Evolutionary conservation across 495 filamentous ascomycete genomes (phyloP).

Genomic region (Friedmanniomyces endolithicus): DNA sequence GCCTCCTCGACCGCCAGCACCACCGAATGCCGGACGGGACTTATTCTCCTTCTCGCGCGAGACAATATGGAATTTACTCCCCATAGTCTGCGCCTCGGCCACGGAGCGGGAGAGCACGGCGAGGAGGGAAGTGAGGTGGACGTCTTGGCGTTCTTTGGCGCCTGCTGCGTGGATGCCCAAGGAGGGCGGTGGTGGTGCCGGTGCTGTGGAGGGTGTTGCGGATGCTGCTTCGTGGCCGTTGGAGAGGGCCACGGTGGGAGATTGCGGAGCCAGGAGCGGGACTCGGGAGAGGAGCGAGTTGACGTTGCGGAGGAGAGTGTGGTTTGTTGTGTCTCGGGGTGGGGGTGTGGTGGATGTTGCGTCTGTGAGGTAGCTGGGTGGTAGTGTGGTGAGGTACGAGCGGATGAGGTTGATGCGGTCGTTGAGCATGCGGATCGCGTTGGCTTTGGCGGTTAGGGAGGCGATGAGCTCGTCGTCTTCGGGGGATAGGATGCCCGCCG

Average conservation of each 20-base stretch:
- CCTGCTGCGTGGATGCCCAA: conserved; percentile 8
- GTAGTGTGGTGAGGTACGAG: conserved; percentile 64
- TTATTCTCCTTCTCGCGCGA: conserved; percentile 35
- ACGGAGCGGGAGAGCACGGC: conserved; percentile 55
- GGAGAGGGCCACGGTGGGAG: conserved; percentile 9
- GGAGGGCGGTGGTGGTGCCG: background rate
- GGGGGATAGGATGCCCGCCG: conserved; percentile 45
- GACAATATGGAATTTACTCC: conserved; percentile 57
- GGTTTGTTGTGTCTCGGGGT: conserved; percentile 25
- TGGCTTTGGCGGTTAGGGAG: conserved; percentile 69
- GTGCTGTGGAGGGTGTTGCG: background rate
- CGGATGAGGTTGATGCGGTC: conserved; percentile 71
- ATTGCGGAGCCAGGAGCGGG: conserved; percentile 38
- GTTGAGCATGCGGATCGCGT: conserved; percentile 84
- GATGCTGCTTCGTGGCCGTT: conserved; percentile 14
- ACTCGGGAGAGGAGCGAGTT: conserved; percentile 43
- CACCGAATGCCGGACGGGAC: background rate
- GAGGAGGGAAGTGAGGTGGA: conserved; percentile 58
- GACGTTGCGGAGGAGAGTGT: conserved; percentile 46
- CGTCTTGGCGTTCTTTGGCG: conserved; percentile 38
- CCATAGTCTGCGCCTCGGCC: conserved; percentile 52
- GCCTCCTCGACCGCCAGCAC: background rate
- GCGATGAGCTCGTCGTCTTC: conserved; percentile 71
- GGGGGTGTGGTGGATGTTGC: conserved; percentile 19
- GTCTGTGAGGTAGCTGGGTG: conserved; percentile 45